Evolutionary conservation across 202 grass and related monocot genomes (phyloP), one percentile per base, ranked within the genome.

Genomic region (Zoysia matrella): DNA sequence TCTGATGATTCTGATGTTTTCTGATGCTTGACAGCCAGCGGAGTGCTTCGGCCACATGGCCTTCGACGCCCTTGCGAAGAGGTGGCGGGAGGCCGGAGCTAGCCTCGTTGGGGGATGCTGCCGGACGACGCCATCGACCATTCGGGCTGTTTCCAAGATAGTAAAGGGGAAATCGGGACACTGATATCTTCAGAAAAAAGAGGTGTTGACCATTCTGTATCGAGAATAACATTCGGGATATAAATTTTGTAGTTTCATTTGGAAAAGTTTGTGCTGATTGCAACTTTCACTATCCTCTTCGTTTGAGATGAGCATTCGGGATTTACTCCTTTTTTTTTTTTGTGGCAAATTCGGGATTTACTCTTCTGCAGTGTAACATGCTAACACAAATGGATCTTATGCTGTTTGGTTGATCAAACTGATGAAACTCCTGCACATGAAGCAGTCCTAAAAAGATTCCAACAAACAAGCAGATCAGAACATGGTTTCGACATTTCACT

Each of bases 101-200:
- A 93, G 80, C 77, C 84, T 97, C 47, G 72, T 97, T 1, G 90
- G 90, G 57, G 94, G 88, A 14, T 97, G 94, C 83, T 97, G 90
- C 65, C 90, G 94, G 13, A 97, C 94, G 47, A 97, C 88, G 13
- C 94, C 94, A 48, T 75, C 80, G 8, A 97, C 94, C 52, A 97
- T 97, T 67, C 61, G 74, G 51, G 82, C 84, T 3, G 87, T 97
- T 60, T 93, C 93, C 43, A 87, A 83, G 74, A 68, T 82, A 62
- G 71, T 91, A 36, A 97, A 91, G 49, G 61, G 82, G 15, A 56
- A 69, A 54, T 11, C 47, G 4, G 67, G 47, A 2, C 73, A 78
- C 3, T 86, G 68, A 73, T 52, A 49, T 51, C n/a, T 71, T 64
- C 49, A 47, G 47, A 6, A 80, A 56, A 10, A 14, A 47, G 60